Percentiles rank a stretch among this genome's conserved stretches.
Conservation (phyloP, 2,329 filamentous ascomycete genomes). For the Sporothrix humicola region DNA sequence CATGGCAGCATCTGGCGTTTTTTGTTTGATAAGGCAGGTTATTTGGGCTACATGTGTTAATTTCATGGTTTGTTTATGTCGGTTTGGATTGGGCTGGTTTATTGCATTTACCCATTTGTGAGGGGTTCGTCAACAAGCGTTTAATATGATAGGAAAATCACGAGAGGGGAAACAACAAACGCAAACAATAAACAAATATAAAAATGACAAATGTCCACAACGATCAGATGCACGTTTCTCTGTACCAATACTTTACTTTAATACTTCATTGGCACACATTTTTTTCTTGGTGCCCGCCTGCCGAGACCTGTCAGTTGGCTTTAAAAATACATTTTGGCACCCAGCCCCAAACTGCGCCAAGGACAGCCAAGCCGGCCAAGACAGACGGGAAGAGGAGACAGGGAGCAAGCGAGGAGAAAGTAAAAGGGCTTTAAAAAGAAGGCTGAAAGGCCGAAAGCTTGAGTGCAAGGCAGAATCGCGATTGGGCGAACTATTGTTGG, state of each 20-base stretch:
- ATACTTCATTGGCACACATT: no score
- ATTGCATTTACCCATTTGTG: not conserved
- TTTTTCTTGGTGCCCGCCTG: no score
- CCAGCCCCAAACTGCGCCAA: conserved; percentile 23
- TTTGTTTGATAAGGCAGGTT: not conserved
- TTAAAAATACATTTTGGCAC: not conserved
- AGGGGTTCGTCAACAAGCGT: conserved; percentile 9
- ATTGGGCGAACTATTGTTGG: not conserved
- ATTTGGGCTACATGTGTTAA: not conserved
- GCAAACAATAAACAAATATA: not conserved
- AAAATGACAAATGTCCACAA: conserved; percentile 7
- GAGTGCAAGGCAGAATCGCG: conserved; percentile 11
- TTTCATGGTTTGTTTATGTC: not conserved
- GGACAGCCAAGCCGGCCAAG: conserved; percentile 33
- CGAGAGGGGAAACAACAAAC: not conserved
- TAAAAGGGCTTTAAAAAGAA: conserved; percentile 2
- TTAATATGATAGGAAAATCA: conserved; percentile 16
- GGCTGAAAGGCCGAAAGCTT: conserved; percentile 26
- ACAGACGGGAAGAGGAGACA: not conserved
- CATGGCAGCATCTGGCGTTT: conserved; percentile 7
- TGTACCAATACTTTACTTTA: not conserved
- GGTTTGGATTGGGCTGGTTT: not conserved
- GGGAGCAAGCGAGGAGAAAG: conserved; percentile 14
- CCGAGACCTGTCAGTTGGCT: not conserved
- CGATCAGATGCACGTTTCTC: not conserved